Evolutionary conservation across 1,284 basidiomycete species (phyloP).

Genomic region (Flammula alnicola): DNA sequence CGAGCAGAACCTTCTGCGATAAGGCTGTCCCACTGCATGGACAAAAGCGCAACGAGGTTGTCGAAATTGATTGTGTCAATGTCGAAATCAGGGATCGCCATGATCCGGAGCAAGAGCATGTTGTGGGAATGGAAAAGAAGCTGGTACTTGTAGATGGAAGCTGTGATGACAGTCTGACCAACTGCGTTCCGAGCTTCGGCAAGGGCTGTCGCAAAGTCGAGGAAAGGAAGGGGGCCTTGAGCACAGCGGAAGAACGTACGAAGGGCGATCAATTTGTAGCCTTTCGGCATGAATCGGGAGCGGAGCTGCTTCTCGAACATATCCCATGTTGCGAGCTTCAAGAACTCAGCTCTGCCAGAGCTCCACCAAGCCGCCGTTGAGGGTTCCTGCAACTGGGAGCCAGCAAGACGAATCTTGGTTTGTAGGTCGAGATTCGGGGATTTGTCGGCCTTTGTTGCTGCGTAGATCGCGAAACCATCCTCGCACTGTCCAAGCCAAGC

Average conservation of each 20-base stretch:
- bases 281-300: conserved; percentile 8
- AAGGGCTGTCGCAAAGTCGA: conserved; percentile 3
- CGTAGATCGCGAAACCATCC: conserved; percentile 8
- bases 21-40: conserved; percentile 11
- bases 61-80: conserved; percentile 5
- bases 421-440: not conserved
- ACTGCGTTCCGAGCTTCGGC: conserved; percentile 1
- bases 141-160: conserved; percentile 7
- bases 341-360: not conserved
- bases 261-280: not conserved
- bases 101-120: not conserved
- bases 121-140: conserved; percentile 8
- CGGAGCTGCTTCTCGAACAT: conserved; percentile 5
- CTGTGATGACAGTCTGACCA: not conserved
- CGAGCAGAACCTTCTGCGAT: not conserved
- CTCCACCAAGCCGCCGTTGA: too few relatives aligned
- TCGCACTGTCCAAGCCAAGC: conserved; percentile 10
- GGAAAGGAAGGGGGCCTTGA: not conserved
- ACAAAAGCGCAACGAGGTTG: conserved; percentile 4
- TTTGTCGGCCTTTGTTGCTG: conserved; percentile 1
- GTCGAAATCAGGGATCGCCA: conserved; percentile 5
- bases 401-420: too few relatives aligned
- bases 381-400: too few relatives aligned
- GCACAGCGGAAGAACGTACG: conserved; percentile 4
- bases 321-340: conserved; percentile 1